These are phyloP conservation scores for Saxophila tyrrhenica DNA, from an alignment of 495 filamentous ascomycete species.

Conservation along the genomic window DNA sequence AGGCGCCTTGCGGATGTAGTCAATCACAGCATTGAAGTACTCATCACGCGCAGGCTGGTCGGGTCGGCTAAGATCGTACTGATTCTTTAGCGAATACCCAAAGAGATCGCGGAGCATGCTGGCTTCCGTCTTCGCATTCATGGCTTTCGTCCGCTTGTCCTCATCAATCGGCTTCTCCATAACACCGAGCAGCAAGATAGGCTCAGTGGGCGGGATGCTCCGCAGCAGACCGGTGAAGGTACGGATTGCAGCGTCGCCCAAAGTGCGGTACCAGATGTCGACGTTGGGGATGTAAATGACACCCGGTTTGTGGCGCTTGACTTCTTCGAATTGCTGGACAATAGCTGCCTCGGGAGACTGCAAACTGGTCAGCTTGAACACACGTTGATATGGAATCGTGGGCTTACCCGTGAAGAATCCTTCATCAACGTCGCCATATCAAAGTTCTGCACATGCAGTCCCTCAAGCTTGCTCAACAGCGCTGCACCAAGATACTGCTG, in stretches of 20 bases:
- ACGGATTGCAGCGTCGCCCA: constrained; percentile 54
- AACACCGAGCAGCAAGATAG: constrained; percentile 73
- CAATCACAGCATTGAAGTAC: constrained; percentile 63
- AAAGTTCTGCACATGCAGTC: constrained; percentile 88
- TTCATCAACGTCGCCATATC: constrained; percentile 75
- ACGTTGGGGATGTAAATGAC: constrained; percentile 90
- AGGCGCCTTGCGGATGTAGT: constrained; percentile 65
- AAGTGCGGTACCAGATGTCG: constrained; percentile 69
- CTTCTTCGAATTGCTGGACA: constrained; percentile 80
- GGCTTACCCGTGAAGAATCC: constrained; percentile 47
- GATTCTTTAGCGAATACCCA: constrained; percentile 68
- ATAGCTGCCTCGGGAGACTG: constrained; percentile 74
- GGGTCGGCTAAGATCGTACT: constrained; percentile 56
- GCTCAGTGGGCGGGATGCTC: constrained; percentile 73
- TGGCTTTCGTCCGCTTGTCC: constrained; percentile 27
- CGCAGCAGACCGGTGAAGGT: constrained; percentile 70
- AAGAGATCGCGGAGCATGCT: constrained; percentile 68
- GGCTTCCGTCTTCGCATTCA: constrained; percentile 35
- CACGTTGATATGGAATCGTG: not conserved
- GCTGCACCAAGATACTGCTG: constrained; percentile 86
- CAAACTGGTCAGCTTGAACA: not conserved
- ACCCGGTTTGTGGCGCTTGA: constrained; percentile 86
- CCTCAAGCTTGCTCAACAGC: constrained; percentile 78
- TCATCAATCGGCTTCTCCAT: constrained; percentile 41
- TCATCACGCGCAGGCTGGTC: constrained; percentile 50